Base-by-base conservation (phyloP, 1,284 basidiomycete genomes). In the Trichosporon faecale region DNA sequence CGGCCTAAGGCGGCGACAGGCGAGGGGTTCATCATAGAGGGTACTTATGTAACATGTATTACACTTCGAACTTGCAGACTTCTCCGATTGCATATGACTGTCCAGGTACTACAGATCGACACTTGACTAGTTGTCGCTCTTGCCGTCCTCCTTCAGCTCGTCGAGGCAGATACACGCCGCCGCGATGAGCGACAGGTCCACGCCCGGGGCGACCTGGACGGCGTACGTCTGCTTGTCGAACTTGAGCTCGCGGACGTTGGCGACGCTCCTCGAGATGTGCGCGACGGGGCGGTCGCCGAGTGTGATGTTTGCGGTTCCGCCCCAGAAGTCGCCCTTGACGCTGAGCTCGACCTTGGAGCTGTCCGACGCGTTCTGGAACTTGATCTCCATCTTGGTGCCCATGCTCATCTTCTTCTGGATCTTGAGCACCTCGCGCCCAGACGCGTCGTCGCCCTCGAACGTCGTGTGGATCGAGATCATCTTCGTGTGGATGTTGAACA, bases 201-300 rank as follows among this genome's bases (percentile, higher is more conserved):
- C 67, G 21, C 67, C 67, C 1, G 67, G 40, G 4, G 67, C 67
- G 61, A 68, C 61, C 35, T 61, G 61, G 44, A 68, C 60, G n/a
- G 57, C 44, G 61, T 68, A 68, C 23, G 46, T 44, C 71, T 83
- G 81, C 55, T 79, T 78, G 65, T 79, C 78, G 6, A 65, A 67
- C 49, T 79, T n/a, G 61, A 80, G 63, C 65, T 81, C 75, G 21
- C 76, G 73, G 65, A 82, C 77, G 65, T 80, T 77, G 4, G 80
- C 82, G 11, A 80, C 70, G 12, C 76, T 69, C 6, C 75, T 76
- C 37, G 76, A 76, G 35, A 64, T 64, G 27, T 76, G 75, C 18
- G 77, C 63, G n/a, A 64, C 63, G 11, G 63, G 35, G 9, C 37
- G 33, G 63, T 44, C 63, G 9, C 27, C 16, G 11, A 64, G 63